A percentile compares a stretch with the other conserved stretches of the same genome.
Conservation (phyloP, 2,329 filamentous ascomycete species). For the Dothideomycetidae sp. region DNA sequence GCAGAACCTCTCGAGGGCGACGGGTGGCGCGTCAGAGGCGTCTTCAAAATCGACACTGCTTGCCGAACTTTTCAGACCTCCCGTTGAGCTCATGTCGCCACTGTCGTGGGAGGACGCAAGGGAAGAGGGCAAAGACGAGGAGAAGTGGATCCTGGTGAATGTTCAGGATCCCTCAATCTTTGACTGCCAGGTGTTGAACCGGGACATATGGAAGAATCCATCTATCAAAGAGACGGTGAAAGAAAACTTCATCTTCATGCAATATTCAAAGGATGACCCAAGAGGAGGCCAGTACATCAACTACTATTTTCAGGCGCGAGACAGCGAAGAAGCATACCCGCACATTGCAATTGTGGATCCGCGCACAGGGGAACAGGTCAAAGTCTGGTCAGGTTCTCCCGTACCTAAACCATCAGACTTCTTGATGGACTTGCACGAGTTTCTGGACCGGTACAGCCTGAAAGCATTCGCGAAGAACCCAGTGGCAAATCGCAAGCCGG, state of each 20-base stretch:
- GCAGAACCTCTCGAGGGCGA: slow-evolving; percentile 43
- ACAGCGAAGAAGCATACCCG: slow-evolving; percentile 80
- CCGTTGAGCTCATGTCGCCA: slow-evolving; percentile 74
- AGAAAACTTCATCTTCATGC: slow-evolving; percentile 91
- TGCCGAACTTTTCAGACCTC: slow-evolving; percentile 83
- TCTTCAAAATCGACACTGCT: slow-evolving; percentile 62
- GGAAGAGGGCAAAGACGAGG: slow-evolving; percentile 67
- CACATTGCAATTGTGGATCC: slow-evolving; percentile 95
- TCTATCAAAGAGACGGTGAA: slow-evolving; percentile 64
- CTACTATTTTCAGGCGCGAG: slow-evolving; percentile 70
- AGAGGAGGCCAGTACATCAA: slow-evolving; percentile 68
- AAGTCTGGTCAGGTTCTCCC: slow-evolving; percentile 79
- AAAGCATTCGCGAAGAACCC: slow-evolving; percentile 83
- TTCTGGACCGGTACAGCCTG: slow-evolving; percentile 91
- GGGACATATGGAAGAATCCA: slow-evolving; percentile 88
- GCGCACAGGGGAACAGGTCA: slow-evolving; percentile 90
- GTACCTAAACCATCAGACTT: slow-evolving; percentile 68
- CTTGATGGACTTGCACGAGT: slow-evolving; percentile 81
- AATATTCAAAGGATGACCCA: slow-evolving; percentile 77
- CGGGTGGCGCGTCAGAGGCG: slow-evolving; percentile 49
- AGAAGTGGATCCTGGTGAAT: slow-evolving; percentile 94
- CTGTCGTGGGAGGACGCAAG: slow-evolving; percentile 73
- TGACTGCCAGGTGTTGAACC: slow-evolving; percentile 83
- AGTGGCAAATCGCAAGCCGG: slow-evolving; percentile 62
- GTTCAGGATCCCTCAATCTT: slow-evolving; percentile 89